Evolutionary conservation across 2,329 filamentous ascomycete genomes (phyloP), one percentile per base, ranked within the genome.

Genomic region (Ploettnerulaceae sp.): DNA sequence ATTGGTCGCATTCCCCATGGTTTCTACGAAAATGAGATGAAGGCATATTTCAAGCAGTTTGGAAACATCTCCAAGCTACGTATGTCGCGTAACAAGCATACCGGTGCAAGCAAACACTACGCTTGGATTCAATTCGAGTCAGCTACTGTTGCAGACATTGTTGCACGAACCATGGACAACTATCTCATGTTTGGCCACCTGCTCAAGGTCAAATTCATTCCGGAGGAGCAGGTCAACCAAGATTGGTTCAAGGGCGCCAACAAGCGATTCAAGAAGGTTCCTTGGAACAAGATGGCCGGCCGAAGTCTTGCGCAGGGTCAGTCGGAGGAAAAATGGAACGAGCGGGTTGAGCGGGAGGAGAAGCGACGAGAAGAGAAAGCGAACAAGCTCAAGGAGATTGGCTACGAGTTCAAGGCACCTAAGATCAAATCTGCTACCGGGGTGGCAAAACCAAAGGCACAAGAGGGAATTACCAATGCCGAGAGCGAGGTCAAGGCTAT

Each of bases 1-100:
- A 76, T 98, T 61, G 89, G 88, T 64, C 88, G 89, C 55, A 84
- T 95, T 50, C 90, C 90, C 29, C 88, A 93, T 69, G 87, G 93
- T 70, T 98, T 98, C 79, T 97, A 91, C 75, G 93, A 98, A 71
- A 80, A 89, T 61, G 86, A 97, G 70, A 94, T 98, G 85, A 82
- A 81, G 59, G 81, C 83, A 55, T 98, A 97, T 74, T 95, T 97
- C 64, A 79, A 82, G 45, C 93, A 98, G 67, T 98, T 98, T 58
- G 93, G 93, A 57, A 73, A 79, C 11, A 89, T 98, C 60, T 79
- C 74, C 42, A 81, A 61, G 33, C 75, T 96, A 47, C 83, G 91
- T 53, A 76, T 98, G 34, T 93, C 89, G 21, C 84, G 93, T 60
- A 97, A 95, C 75, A 89, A 86, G 69, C 85, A 85, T 67, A 97